phyloP scores from a whole-genome alignment of 2,329 filamentous ascomycete species.

The Cladophialophora carrionii region DNA sequence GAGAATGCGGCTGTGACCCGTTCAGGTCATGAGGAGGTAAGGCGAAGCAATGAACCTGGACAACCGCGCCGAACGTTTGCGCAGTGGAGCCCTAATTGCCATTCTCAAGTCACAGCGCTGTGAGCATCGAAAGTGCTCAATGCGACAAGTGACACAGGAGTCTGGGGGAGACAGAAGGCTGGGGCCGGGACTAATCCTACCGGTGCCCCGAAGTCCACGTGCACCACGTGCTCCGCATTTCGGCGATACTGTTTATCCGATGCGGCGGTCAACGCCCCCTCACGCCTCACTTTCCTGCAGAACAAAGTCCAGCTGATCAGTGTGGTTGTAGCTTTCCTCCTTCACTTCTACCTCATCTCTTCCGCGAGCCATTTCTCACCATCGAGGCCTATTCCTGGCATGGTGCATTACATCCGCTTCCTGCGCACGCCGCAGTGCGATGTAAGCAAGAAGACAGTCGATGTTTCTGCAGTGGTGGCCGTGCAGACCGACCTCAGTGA shows the following conservation, averaged over 20 bases:
- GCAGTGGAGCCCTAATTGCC: constrained; percentile 25
- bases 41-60: background rate
- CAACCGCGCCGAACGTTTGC: constrained; percentile 25
- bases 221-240: background rate
- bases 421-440: constrained; percentile 62
- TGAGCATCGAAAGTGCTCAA: constrained; percentile 3
- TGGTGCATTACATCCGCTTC: constrained; percentile 68
- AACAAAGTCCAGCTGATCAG: constrained; percentile 19
- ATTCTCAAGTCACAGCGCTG: constrained; percentile 24
- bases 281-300: constrained; percentile 18
- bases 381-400: constrained; percentile 38
- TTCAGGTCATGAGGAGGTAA: constrained; percentile 13
- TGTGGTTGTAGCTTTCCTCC: background rate
- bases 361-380: constrained; percentile 10
- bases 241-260: constrained; percentile 16
- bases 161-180: constrained; percentile 12
- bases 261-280: background rate
- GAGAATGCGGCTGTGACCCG: background rate
- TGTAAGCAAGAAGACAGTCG: constrained; percentile 49
- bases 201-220: too few species aligned
- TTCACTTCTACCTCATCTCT: constrained; percentile 7
- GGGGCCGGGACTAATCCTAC: background rate
- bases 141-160: background rate
- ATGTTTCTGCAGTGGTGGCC: constrained; percentile 60
- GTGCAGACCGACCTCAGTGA: constrained; percentile 72